phyloP scores from a whole-genome alignment of 2,329 filamentous ascomycete species.

The Hymenoscyphus infarciens region DNA sequence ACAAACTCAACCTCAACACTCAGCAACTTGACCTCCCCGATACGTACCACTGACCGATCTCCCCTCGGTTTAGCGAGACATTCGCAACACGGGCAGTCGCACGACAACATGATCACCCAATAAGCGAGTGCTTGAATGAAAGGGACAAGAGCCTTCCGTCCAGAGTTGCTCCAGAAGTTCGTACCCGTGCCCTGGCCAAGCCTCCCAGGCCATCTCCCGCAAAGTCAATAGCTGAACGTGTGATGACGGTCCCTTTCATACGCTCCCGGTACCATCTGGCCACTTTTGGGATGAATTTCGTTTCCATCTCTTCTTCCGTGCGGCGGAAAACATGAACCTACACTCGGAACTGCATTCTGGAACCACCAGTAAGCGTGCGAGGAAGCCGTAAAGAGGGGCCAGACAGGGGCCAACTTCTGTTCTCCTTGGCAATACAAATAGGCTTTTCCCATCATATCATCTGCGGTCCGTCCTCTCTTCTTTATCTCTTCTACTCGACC shows the following conservation, averaged over 20 bases:
- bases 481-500: slow-evolving; percentile 17
- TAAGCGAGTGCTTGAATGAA: neutral
- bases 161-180: neutral
- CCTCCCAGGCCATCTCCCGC: neutral
- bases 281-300: slow-evolving; percentile 12
- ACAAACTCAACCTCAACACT: neutral
- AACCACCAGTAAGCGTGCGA: slow-evolving; percentile 8
- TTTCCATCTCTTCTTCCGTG: slow-evolving; percentile 16
- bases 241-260: slow-evolving; percentile 14
- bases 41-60: too few relatives aligned
- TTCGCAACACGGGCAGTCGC: neutral
- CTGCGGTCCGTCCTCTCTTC: slow-evolving; percentile 14
- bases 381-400: neutral
- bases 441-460: slow-evolving; percentile 9
- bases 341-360: neutral
- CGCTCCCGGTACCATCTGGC: slow-evolving; percentile 18
- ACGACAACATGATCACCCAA: neutral
- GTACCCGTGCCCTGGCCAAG: neutral
- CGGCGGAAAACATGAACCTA: slow-evolving; percentile 14
- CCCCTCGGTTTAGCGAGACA: neutral
- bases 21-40: neutral
- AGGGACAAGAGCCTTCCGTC: neutral
- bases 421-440: slow-evolving; percentile 27
- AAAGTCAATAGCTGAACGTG: neutral
- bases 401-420: neutral